These are phyloP conservation scores for Nicotiana obtusifolia DNA, from an alignment of 257 asterid genomes.

Conservation along the genomic window DNA sequence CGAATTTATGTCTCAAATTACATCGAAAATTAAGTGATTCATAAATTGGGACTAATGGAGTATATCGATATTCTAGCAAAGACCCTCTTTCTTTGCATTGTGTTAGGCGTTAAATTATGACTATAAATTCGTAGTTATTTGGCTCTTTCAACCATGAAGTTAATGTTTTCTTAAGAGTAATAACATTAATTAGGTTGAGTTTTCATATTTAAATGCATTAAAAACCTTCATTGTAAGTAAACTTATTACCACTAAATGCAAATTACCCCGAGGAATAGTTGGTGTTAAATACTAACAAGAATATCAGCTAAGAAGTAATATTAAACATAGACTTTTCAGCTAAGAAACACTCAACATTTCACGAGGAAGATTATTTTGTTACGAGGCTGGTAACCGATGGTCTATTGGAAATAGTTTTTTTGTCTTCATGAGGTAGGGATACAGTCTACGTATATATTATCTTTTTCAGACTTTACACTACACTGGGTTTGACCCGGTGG, in stretches of 20 bases:
- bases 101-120: neutral
- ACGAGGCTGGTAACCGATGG: too few species aligned
- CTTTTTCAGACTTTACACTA: too few species aligned
- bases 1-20: too few species aligned
- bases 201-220: neutral
- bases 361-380: too few species aligned
- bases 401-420: fast-evolving
- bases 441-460: too few species aligned
- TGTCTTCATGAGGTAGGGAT: too few species aligned
- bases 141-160: neutral
- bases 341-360: too few species aligned
- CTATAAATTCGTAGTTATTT: neutral
- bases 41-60: too few species aligned
- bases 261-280: neutral
- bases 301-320: neutral
- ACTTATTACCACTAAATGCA: neutral
- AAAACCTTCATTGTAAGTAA: neutral
- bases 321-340: neutral
- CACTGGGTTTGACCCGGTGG: too few species aligned
- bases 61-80: too few species aligned
- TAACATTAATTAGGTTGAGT: neutral
- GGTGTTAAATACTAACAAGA: neutral
- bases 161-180: neutral
- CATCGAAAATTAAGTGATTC: too few species aligned
- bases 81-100: neutral